Conservation (phyloP, 78 protist species). For the Carpediemonas membranifera region DNA sequence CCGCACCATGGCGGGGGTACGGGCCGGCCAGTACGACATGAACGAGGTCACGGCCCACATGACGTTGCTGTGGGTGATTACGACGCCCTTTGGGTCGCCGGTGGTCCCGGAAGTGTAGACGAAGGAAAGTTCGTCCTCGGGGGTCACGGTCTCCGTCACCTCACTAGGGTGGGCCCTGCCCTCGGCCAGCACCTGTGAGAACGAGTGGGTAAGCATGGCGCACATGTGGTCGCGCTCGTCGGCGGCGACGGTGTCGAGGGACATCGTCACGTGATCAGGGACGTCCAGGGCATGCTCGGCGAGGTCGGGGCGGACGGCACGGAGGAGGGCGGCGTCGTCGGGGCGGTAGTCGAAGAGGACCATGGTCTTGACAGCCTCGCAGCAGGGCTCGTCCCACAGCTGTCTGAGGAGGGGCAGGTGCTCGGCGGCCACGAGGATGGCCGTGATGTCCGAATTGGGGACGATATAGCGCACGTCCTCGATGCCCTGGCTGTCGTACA, state of each 20-base stretch:
- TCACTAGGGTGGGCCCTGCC: not conserved
- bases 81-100: constrained; percentile 77
- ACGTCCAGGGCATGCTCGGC: not conserved
- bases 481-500: constrained; percentile 7
- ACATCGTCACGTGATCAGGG: not conserved
- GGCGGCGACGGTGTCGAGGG: not conserved
- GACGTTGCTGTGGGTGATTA: constrained; percentile 24
- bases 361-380: not conserved
- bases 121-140: constrained; percentile 46
- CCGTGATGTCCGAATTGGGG: not conserved
- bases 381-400: not conserved
- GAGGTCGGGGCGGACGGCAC: not conserved
- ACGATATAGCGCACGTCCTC: not conserved
- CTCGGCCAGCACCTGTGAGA: not conserved
- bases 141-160: not conserved
- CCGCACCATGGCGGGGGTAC: not conserved
- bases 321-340: not conserved
- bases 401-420: not conserved
- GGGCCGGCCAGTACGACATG: not conserved
- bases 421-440: not conserved
- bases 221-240: not conserved
- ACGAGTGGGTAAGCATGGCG: not conserved
- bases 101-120: constrained; percentile 89
- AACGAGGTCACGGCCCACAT: too few species aligned
- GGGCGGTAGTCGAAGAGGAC: not conserved